Evolutionary conservation across 768 basidiomycete genomes (phyloP), one percentile per base, ranked within the genome.

Genomic region (Agrocybe pediades): DNA sequence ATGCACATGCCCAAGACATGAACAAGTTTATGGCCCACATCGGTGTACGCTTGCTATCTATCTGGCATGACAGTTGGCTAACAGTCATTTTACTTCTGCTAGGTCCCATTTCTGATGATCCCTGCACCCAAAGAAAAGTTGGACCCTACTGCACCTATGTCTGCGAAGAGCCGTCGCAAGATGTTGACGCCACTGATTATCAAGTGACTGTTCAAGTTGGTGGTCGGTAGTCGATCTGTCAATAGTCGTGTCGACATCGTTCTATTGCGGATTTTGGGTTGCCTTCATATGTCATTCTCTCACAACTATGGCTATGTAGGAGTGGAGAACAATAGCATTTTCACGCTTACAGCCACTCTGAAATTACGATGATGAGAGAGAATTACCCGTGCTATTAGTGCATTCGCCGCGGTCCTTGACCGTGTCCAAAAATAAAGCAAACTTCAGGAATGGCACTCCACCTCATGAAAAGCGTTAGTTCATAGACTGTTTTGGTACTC

Each of bases 1-100:
- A 57, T 29, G 56, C 66, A 19, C 68, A 73, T 44, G 73, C 72
- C 17, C 59, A 65, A 36, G 74, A 79, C 52, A 62, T 77, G 55
- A 74, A 76, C 52, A 72, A 61, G n/a, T 78, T 79, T 57, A 77
- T 78, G 74, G 65, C 71, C 15, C 74, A 77, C 57, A 76, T 79
- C 47, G 78, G 78, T 60, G 79, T 81, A 62, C 46, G 74, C 70
- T 23, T 51, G 49, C 33, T 47, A 45, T 40, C 27, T 39, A n/a
- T 23, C 19, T 13, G n/a, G 17, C 16, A 44, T 19, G 30, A 29
- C 20, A 46, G 40, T 27, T 58, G 13, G 20, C 21, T 50, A 39
- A 13, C 46, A 6, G 16, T 45, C 25, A 19, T 24, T 42, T 42
- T 41, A 41, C 24, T 49, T 46, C 33, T 50, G 47, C 24, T 51